Base-by-base conservation (phyloP, 2,329 filamentous ascomycete species). In the Reticulascus tulasneorum region DNA sequence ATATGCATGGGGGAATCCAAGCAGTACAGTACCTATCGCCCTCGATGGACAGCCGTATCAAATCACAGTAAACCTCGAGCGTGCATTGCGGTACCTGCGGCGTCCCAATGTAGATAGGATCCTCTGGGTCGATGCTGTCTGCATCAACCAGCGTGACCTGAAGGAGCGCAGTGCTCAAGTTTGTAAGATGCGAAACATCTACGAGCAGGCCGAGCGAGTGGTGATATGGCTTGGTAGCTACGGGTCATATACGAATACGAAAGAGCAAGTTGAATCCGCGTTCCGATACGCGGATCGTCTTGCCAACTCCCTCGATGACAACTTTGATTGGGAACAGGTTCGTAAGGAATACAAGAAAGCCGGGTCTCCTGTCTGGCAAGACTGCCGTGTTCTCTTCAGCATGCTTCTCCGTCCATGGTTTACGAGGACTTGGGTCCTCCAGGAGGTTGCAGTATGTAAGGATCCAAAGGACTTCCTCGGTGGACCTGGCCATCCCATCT, bases 121-220 rank as follows among this genome's bases (percentile, higher is more conserved):
- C 13, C 30, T 37, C 9, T 37, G 35, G 35, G 29, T 37, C 13
- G 35, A 37, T 20, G 35, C 35, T n/a, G 10, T 37, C 7, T 37
- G 35, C 11, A 37, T 37, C 18, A 16, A 33, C 13, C 35, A 37
- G 10, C 23, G 9, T 9, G 23, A 37, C 17, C 8, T 21, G 23
- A 12, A 23, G 6, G 35, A 37, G 23, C n/a, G 15, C 16, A 22
- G 18, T 11, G 29, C 26, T 7, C 35, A 33, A 6, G 23, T 37
- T 4, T 13, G 23, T 8, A 23, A 15, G 7, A 33, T 37, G 35
- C 21, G 13, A 12, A 24, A 31, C 18, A 33, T 37, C 18, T 37
- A 18, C 23, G 13, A n/a, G n/a, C 13, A 15, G 4, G 35, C 35
- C 10, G 7, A 15, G 5, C 19, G 22, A 17, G 23, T 24, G 5